A percentile compares a stretch with the other conserved stretches of the same genome.
These are phyloP conservation scores for Colletotrichum destructivum DNA, from an alignment of 2,329 filamentous ascomycete genomes.

Conservation along the genomic window DNA sequence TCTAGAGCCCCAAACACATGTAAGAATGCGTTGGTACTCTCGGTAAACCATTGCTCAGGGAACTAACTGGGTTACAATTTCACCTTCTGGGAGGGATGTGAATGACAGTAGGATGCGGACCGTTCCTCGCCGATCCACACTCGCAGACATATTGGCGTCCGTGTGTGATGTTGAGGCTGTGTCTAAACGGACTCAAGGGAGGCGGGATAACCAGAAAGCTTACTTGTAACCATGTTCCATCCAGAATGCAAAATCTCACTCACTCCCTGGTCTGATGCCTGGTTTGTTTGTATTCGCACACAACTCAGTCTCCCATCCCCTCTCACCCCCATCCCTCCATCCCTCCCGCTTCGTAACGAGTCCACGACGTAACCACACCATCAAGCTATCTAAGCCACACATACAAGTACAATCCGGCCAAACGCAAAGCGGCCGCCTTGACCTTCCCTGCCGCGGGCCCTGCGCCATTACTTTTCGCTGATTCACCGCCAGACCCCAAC, in stretches of 20 bases:
- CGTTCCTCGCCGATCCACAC: neutral
- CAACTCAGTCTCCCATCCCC: neutral
- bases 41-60: neutral
- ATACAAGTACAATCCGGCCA: neutral
- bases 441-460: neutral
- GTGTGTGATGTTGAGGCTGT: neutral
- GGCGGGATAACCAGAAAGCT: neutral
- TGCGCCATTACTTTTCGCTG: neutral
- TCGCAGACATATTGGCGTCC: neutral
- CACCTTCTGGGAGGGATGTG: neutral
- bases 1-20: neutral
- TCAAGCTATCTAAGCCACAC: constrained; percentile 1
- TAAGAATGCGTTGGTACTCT: too few species aligned
- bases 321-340: too few species aligned
- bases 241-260: neutral
- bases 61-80: neutral
- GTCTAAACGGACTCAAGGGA: neutral
- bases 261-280: neutral
- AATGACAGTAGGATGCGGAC: neutral
- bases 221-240: neutral
- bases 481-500: neutral
- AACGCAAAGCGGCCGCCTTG: constrained; percentile 28
- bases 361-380: constrained; percentile 15
- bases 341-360: neutral
- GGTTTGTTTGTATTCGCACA: constrained; percentile 1